Evolutionary conservation across 176 grass and related monocot genomes (phyloP), one percentile per base, ranked within the genome.

Genomic region (Ananas comosus): DNA sequence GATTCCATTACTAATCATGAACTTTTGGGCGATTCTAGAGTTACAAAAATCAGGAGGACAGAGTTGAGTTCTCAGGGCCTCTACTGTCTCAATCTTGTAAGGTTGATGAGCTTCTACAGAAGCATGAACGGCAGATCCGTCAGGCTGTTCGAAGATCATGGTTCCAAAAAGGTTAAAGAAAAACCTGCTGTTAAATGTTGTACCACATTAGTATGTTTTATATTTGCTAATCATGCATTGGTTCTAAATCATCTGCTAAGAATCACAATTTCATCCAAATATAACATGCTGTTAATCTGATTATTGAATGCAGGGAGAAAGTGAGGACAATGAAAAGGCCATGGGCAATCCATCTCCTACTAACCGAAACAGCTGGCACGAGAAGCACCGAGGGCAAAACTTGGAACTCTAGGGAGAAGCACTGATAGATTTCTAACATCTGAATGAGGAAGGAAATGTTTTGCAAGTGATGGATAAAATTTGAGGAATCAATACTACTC

Each of bases 41-140:
- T 71, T 56, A 79, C 63, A 80, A 80, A 76, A 74, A 65, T 56
- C 74, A 72, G 74, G 61, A 70, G 67, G 49, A 86, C 67, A 87
- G 81, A 75, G 78, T 82, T 47, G 80, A 88, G 51, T 80, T 78
- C 61, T 99, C 87, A 1, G 90, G 89, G 25, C 90, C 84, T 13
- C 72, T 91, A 67, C 42, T 99, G 50, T 81, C 67, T 7, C 85
- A 86, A 67, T 72, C 88, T 0, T 72, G 78, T 63, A 85, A 56
- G 49, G 81, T 99, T 24, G 94, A 99, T 61, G 82, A 99, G 71
- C 77, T 93, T 69, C 78, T 99, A 78, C 72, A 85, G 29, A 93
- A 74, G 77, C 87, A 91, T 74, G 90, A 93, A 53, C 78, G 80
- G 74, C 84, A 81, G 11, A 93, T 93, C 72, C 70, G 80, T 59